A percentile compares a stretch with the other conserved stretches of the same genome.
Conservation (phyloP, 2,329 filamentous ascomycete genomes). For the Aspergillus ruber region DNA sequence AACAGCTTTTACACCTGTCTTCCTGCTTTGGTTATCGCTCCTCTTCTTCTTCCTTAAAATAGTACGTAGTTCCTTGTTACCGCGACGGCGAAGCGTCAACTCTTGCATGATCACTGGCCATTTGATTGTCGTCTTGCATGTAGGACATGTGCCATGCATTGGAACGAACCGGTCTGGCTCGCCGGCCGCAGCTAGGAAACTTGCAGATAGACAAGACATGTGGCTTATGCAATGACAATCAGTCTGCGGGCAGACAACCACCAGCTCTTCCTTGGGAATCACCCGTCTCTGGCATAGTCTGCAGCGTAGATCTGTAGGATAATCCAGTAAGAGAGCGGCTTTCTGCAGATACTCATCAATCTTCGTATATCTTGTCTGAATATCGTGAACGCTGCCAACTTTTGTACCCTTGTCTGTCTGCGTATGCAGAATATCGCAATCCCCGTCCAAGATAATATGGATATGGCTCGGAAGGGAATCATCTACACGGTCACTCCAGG, state of each 20-base stretch:
- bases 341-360: slow-evolving; percentile 49
- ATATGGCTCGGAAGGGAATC: slow-evolving; percentile 46
- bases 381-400: slow-evolving; percentile 35
- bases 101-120: slow-evolving; percentile 83
- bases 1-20: slow-evolving; percentile 2
- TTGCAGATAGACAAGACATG: slow-evolving; percentile 49
- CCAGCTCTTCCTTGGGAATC: slow-evolving; percentile 32
- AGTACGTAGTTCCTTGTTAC: slow-evolving; percentile 58
- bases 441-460: slow-evolving; percentile 49
- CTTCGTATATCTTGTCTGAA: slow-evolving; percentile 50
- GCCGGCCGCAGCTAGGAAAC: slow-evolving; percentile 43
- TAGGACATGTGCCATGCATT: slow-evolving; percentile 61
- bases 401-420: slow-evolving; percentile 12
- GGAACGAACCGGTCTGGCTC: slow-evolving; percentile 53
- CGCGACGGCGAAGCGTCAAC: slow-evolving; percentile 66
- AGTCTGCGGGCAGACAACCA: slow-evolving; percentile 47
- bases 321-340: slow-evolving; percentile 37
- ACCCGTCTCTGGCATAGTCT: slow-evolving; percentile 43
- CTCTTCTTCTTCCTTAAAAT: slow-evolving; percentile 57
- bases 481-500: slow-evolving; percentile 47
- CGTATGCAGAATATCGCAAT: slow-evolving; percentile 10
- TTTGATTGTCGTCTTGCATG: slow-evolving; percentile 54
- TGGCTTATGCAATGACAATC: slow-evolving; percentile 48
- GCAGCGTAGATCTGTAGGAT: slow-evolving; percentile 36
- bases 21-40: slow-evolving; percentile 24